Conservation (phyloP, 495 filamentous ascomycete genomes). For the Daldinia loculata region DNA sequence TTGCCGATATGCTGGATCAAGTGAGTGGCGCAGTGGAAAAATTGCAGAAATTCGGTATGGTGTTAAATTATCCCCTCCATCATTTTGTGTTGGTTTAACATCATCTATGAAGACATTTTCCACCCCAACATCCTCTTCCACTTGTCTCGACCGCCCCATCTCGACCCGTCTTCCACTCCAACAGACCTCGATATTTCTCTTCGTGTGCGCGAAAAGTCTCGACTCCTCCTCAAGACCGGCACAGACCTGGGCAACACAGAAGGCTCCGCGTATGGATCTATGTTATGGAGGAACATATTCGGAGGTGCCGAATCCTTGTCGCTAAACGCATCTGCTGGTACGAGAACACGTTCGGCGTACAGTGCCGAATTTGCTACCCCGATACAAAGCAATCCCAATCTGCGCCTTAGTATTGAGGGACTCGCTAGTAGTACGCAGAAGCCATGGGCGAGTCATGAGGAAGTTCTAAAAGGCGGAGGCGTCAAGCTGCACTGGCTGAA, state of each 20-base stretch:
- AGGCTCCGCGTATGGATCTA: conserved; percentile 87
- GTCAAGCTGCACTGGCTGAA: conserved; percentile 77
- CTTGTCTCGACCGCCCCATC: conserved; percentile 71
- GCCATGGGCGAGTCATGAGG: conserved; percentile 91
- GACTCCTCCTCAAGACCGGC: conserved; percentile 85
- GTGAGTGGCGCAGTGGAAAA: conserved; percentile 73
- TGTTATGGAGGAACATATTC: conserved; percentile 88
- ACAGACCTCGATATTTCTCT: conserved; percentile 83
- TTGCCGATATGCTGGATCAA: conserved; percentile 77
- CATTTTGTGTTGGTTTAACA: conserved; percentile 18
- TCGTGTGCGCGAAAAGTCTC: conserved; percentile 77
- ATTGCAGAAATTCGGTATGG: conserved; percentile 80
- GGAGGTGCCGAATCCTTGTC: conserved; percentile 89
- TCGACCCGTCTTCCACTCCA: conserved; percentile 65
- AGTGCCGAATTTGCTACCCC: conserved; percentile 83
- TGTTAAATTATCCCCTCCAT: background rate
- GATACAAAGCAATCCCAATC: conserved; percentile 78
- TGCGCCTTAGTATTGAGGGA: conserved; percentile 76
- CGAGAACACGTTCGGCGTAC: conserved; percentile 88
- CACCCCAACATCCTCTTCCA: conserved; percentile 81
- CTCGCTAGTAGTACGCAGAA: conserved; percentile 84
- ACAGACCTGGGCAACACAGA: conserved; percentile 92
- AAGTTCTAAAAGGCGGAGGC: conserved; percentile 81
- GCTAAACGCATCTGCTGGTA: conserved; percentile 84
- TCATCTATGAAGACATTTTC: conserved; percentile 73